Evolutionary conservation across 1,284 basidiomycete genomes (phyloP), one percentile per base, ranked within the genome.

Genomic region (Fistulinella cinereoalba): DNA sequence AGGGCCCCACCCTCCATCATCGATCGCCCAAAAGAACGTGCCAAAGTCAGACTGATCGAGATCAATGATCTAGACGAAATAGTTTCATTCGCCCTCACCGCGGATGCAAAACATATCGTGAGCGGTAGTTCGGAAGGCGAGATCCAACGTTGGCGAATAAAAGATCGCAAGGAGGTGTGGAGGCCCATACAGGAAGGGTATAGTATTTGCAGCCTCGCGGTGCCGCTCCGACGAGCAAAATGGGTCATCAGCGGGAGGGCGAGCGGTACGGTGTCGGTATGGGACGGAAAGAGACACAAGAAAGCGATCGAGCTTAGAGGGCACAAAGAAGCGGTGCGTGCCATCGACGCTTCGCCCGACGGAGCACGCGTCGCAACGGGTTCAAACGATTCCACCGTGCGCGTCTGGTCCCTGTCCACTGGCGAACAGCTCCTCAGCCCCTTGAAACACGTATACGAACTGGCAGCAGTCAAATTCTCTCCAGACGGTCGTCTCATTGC

Each of bases 401-500:
- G n/a, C n/a, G 31, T 32, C 31, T 32, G 32, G 32, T 33, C 18
- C 9, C 4, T 33, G 2, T 19, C 18, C 9, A 19, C 32, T 8
- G 32, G 32, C 8, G 18, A 19, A 7, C 32, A 7, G 13, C 32
- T 33, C 4, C 18, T 33, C 8, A 18, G 19, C 10, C 32, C 32
- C 2, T 22, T 4, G 32, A 7, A 33, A 19, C 32, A 33, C 18
- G 18, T 10, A 4, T 6, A 31, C 15, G 6, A 11, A 3, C 2
- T 33, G 18, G 6, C 32, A 4, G 32, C 4, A 19, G 16, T 33
- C 8, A 33, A 19, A 19, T 33, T 33, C n/a, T n/a, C n/a, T n/a
- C n/a, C n/a, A n/a, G n/a, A n/a, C n/a, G 42, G 50, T n/a, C 13
- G 23, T 12, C 32, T 43, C 28, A 15, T 53, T 23, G 50, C 50